Conservation (phyloP, 805 yeast species). For the Lipomyces yamadae region DNA sequence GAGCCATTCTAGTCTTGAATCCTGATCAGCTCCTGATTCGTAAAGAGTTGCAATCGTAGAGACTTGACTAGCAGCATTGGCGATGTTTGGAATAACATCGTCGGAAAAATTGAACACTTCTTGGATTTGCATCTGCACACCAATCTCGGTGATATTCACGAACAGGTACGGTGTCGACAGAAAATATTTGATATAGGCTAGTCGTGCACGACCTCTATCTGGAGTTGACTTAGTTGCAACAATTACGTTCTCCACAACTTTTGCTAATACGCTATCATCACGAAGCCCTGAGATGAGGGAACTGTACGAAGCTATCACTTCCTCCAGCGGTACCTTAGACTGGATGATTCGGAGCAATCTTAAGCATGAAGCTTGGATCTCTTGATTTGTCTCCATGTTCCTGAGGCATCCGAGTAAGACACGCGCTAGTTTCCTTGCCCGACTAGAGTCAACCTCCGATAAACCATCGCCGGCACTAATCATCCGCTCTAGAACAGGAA, state of each 20-base stretch:
- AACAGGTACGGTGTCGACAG: conserved; percentile 28
- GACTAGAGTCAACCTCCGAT: background rate
- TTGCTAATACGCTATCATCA: background rate
- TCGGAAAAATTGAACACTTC: conserved; percentile 15
- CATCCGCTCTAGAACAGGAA: conserved; percentile 17
- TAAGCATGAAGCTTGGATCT: conserved; percentile 18
- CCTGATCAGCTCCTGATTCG: background rate
- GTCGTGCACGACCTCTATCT: background rate
- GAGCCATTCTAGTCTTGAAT: conserved; percentile 20
- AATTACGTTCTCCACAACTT: conserved; percentile 20
- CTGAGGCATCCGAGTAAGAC: conserved; percentile 16
- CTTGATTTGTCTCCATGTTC: conserved; percentile 1
- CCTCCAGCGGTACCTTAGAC: conserved; percentile 16
- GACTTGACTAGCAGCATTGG: background rate
- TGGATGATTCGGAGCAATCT: conserved; percentile 21
- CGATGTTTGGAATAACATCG: conserved; percentile 15
- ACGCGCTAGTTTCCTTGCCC: conserved; percentile 20
- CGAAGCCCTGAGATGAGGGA: conserved; percentile 8
- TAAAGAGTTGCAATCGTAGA: background rate
- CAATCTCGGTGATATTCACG: background rate
- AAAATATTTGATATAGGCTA: conserved; percentile 10
- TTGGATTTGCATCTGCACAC: background rate
- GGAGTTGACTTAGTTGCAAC: conserved; percentile 4
- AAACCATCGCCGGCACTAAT: background rate
- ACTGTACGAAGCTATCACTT: conserved; percentile 25